Evolutionary conservation across 805 yeast genomes (phyloP), one percentile per base, ranked within the genome.

Genomic region (Saccharomycopsis fodiens): DNA sequence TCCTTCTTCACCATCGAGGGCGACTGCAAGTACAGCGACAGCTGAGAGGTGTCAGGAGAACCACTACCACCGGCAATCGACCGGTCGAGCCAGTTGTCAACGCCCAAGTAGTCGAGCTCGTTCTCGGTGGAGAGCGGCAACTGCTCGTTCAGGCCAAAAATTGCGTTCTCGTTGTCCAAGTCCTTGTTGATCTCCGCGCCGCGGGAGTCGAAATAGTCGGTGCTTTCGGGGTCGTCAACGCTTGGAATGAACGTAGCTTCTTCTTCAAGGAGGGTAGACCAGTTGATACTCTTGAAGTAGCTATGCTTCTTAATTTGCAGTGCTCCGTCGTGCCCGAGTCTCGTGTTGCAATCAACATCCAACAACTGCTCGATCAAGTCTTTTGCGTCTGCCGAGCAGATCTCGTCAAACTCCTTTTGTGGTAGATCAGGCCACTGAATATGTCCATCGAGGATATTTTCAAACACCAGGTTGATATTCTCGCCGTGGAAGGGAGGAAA

Each of bases 401-500:
- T 21, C 12, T 69, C 67, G 5, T 69, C 67, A 41, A 71, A 71
- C 50, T 81, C 84, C 35, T 73, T 80, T 8, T 68, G 69, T 1
- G 76, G 59, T 31, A 84, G 63, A 1, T 70, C 67, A 0, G 97
- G 97, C 97, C 97, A 93, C 48, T 82, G 82, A 35, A 91, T 84
- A 0, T 69, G 70, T 3, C 91, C 80, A 16, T 63, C 69, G 45
- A 88, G 66, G 41, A 94, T 91, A 52, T 88, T 88, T 45, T 78
- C 75, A 60, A 93, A 93, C 0, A 93, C 95, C 48, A 70, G 67
- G 35, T 82, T 85, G 0, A 96, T 93, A 1, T 87, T 72, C 3
- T 69, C 68, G 1, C 84, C 95, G 60, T 85, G 93, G 62, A 93
- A 93, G 2, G 99, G 99, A 1, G 99, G 96, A 59, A 78, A 85